Percentiles rank a stretch among this genome's conserved stretches.
phyloP scores from a whole-genome alignment of 2,329 filamentous ascomycete genomes.

The Alternaria solani region DNA sequence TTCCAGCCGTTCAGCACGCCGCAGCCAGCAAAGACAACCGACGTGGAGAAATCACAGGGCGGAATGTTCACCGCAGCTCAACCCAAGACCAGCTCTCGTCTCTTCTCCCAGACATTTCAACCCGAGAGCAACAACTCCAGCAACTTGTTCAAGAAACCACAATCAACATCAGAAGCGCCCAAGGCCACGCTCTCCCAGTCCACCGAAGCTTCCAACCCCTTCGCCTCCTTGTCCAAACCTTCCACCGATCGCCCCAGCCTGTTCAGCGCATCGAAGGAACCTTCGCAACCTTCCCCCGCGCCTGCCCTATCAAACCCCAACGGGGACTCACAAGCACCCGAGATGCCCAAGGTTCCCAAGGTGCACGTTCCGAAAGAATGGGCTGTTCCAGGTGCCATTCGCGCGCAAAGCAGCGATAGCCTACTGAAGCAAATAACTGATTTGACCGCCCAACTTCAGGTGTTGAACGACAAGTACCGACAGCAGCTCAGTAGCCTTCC shows the following conservation, averaged over 20 bases:
- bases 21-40: constrained; percentile 28
- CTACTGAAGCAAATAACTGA: constrained; percentile 27
- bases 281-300: constrained; percentile 20
- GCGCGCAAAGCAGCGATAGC: constrained; percentile 19
- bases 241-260: constrained; percentile 23
- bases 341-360: constrained; percentile 36
- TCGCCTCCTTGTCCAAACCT: constrained; percentile 22
- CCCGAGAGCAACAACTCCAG: constrained; percentile 19
- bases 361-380: constrained; percentile 38
- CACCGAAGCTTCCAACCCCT: constrained; percentile 25
- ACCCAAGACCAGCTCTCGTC: constrained; percentile 30
- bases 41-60: constrained; percentile 23
- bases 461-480: constrained; percentile 41
- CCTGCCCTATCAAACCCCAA: constrained; percentile 24
- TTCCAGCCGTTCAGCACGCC: constrained; percentile 37
- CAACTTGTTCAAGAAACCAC: constrained; percentile 23
- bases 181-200: constrained; percentile 18
- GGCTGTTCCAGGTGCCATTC: constrained; percentile 21
- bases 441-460: constrained; percentile 31
- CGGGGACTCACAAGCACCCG: constrained; percentile 14
- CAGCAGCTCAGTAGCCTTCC: constrained; percentile 35
- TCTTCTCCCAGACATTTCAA: constrained; percentile 30
- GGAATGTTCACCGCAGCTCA: constrained; percentile 30
- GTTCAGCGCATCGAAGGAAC: constrained; percentile 25
- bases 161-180: constrained; percentile 13